These are phyloP conservation scores for Cyclotella atomus DNA, from an alignment of 108 stramenopile species.

Conservation along the genomic window DNA sequence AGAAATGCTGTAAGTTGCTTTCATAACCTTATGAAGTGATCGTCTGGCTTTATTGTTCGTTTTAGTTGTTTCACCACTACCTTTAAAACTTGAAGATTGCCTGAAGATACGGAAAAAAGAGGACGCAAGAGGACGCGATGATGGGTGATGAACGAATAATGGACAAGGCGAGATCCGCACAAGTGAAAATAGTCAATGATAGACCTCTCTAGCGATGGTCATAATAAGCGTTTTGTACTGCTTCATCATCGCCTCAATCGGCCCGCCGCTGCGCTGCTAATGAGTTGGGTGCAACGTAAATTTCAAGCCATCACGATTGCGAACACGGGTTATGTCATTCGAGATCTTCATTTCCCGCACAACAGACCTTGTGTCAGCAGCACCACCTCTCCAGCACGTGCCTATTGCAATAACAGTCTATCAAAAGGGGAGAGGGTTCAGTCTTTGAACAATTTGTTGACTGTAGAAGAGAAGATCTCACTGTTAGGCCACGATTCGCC, in stretches of 20 bases:
- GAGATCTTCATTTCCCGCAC: not conserved
- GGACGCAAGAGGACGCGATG: too few species aligned
- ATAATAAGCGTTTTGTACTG: constrained; percentile 16
- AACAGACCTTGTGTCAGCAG: not conserved
- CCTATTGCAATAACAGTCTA: constrained; percentile 43
- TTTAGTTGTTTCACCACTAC: too few species aligned
- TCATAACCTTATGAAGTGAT: too few species aligned
- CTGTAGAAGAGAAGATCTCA: constrained; percentile 36
- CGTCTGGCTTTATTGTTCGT: too few species aligned
- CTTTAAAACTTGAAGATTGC: too few species aligned
- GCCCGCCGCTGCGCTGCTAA: not conserved
- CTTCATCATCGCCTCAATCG: not conserved
- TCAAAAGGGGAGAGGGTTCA: constrained; percentile 34
- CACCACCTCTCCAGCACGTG: constrained; percentile 9
- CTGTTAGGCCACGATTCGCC: constrained; percentile 48
- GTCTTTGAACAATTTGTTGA: constrained; percentile 39
- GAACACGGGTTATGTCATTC: not conserved
- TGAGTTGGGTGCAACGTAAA: not conserved
- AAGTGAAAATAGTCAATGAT: too few species aligned
- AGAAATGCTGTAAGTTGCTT: too few species aligned
- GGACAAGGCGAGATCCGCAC: too few species aligned
- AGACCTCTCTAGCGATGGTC: constrained; percentile 19
- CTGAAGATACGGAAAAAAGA: too few species aligned
- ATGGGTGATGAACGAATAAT: too few species aligned
- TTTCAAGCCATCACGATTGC: not conserved